Evolutionary conservation across 441 rosid species (phyloP), one percentile per base, ranked within the genome.

Genomic region (Gossypium laxum): DNA sequence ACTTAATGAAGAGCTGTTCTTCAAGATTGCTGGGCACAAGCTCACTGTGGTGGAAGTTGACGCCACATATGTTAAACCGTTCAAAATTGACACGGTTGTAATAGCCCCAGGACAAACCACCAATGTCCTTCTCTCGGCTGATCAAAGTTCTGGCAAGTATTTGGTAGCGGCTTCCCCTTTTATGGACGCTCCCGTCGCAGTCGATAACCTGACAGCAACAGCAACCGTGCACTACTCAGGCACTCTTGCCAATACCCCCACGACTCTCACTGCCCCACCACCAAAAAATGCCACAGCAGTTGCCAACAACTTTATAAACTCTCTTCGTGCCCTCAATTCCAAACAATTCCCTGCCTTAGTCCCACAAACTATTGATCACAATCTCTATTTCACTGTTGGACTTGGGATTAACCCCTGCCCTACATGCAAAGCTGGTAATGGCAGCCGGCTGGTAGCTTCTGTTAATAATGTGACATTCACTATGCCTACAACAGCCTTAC

Each of bases 1-100:
- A 72, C 90, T 94, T 76, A 91, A 94, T 75, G 97, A 94, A 75
- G 98, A 94, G 78, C 91, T 94, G 8, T 94, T 94, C 79, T 94
- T 93, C 84, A 89, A 90, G 72, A 84, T 91, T 54, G 97, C 96
- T 0, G 96, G 91, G 2, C 98, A 93, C 81, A 78, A 74, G 68
- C 82, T 93, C 68, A 93, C 92, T 1, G 89, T 91, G 6, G 97
- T 91, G 0, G 98, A 93, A 83, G 90, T 90, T 18, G 98, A 93
- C 55, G 97, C 98, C 41, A 68, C 80, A 15, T 93, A 93, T 71
- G 91, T 89, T 5, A 94, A 94, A 66, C 97, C 97, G 0, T 88
- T 91, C 77, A 84, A 81, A 71, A 86, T 72, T 0, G 87, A 86
- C 71, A 83, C 90, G 0, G 72, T 91, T 2, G 71, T 90, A 14